phyloP scores from a whole-genome alignment of 257 asterid genomes.

The Knoxia roxburghii region DNA sequence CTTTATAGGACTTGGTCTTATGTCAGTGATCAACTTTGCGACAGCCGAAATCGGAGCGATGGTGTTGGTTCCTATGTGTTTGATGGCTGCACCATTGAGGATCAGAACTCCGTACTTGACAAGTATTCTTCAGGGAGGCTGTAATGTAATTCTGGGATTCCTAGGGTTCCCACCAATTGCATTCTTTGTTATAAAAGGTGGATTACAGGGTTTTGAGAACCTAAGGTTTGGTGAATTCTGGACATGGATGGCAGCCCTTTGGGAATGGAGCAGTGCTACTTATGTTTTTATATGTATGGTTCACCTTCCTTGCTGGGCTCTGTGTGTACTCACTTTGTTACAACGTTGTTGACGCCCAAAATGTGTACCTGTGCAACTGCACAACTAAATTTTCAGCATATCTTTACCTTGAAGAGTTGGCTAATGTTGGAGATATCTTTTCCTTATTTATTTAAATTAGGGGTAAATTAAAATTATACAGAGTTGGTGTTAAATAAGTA shows the following conservation, averaged over 20 bases:
- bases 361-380: too few species aligned
- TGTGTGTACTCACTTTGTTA: constrained; percentile 51
- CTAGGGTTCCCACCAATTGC: constrained; percentile 59
- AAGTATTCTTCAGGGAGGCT: constrained; percentile 34
- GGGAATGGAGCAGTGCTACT: constrained; percentile 95
- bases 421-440: not conserved
- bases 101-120: constrained; percentile 25
- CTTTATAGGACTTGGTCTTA: constrained; percentile 77
- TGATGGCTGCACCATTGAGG: constrained; percentile 59
- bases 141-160: constrained; percentile 36
- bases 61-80: constrained; percentile 79
- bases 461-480: too few species aligned
- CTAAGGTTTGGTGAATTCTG: constrained; percentile 63
- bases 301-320: constrained; percentile 94
- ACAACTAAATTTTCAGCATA: constrained; percentile 5
- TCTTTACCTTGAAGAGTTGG: not conserved
- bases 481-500: too few species aligned
- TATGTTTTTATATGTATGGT: constrained; percentile 70
- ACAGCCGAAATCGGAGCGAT: constrained; percentile 89
- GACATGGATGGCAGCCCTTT: constrained; percentile 77
- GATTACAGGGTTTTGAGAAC: constrained; percentile 42
- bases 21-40: constrained; percentile 92
- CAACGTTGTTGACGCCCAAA: constrained; percentile 36
- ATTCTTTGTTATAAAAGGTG: constrained; percentile 48
- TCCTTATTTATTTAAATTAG: not conserved